Evolutionary conservation across 495 filamentous ascomycete genomes (phyloP), one percentile per base, ranked within the genome.

Genomic region (Penicillium arizonense): DNA sequence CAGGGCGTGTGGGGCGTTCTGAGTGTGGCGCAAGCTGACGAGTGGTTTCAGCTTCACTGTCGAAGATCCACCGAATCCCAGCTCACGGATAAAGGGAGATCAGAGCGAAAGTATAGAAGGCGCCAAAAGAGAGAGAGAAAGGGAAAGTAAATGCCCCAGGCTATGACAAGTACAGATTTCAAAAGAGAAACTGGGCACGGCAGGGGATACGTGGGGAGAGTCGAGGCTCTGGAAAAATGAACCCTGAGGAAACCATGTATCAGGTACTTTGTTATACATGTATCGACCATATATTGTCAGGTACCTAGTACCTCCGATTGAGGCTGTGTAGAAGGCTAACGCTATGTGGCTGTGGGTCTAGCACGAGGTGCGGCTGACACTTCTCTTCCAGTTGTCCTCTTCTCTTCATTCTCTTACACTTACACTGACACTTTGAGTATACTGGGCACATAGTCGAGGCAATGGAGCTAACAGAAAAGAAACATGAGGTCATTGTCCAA

Each of bases 21-120:
- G 33, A 75, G 69, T 74, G 74, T 77, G 72, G 74, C 74, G 74
- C 72, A 77, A 77, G 72, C 72, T 77, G 70, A 75, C 65, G 61
- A 68, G 63, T 52, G 46, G 51, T 65, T 74, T 77, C 72, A 75
- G 74, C 71, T 73, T 63, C 50, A 42, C 62, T 62, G 52, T 69
- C 57, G 62, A 63, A 64, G 63, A 62, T 61, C 60, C 63, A 65
- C 60, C 50, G 16, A 35, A 44, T 40, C 47, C 18, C 38, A 45
- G 55, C 56, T 62, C 34, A 41, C 43, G 47, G 47, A 41, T 7
- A 2, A 8, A 10, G 28, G 8, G 9, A 30, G 28, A 30, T 30
- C 28, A 30, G 6, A 43, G 53, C 52, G 43, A 50, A 53, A 49
- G 56, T 33, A 36, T 30, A 26, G 13, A 39, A n/a, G 44, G 24